These are phyloP conservation scores for Colletotrichum sidae DNA, from an alignment of 2,329 filamentous ascomycete genomes.

Conservation along the genomic window DNA sequence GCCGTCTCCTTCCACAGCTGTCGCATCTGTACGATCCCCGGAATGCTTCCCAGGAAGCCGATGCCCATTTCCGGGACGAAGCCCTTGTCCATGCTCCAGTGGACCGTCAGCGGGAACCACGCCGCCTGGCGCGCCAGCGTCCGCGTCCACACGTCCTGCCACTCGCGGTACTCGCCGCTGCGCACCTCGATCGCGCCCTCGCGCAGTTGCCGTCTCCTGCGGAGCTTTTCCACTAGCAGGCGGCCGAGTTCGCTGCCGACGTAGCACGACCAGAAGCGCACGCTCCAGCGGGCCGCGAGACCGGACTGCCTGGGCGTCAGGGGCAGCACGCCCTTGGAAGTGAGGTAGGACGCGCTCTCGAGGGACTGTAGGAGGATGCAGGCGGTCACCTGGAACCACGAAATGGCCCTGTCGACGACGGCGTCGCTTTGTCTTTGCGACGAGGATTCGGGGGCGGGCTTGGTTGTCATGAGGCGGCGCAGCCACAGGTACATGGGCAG, in stretches of 20 bases:
- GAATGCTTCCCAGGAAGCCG: conserved; percentile 56
- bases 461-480: conserved; percentile 57
- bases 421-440: conserved; percentile 51
- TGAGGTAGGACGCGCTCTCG: conserved; percentile 86
- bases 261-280: conserved; percentile 83
- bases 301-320: conserved; percentile 67
- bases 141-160: conserved; percentile 69
- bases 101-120: conserved; percentile 85
- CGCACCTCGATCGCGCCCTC: conserved; percentile 45
- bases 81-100: conserved; percentile 82
- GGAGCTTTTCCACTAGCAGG: conserved; percentile 62
- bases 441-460: conserved; percentile 32
- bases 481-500: conserved; percentile 79
- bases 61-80: conserved; percentile 55
- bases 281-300: conserved; percentile 77
- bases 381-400: conserved; percentile 74
- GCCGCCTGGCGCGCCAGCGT: conserved; percentile 76
- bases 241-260: conserved; percentile 80
- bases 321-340: conserved; percentile 76
- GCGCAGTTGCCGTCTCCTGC: conserved; percentile 45
- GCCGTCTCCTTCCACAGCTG: conserved; percentile 58
- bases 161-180: conserved; percentile 57
- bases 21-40: conserved; percentile 57
- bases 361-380: conserved; percentile 80
- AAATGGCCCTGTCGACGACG: conserved; percentile 61